phyloP scores from a whole-genome alignment of 2,329 filamentous ascomycete species.

The Calonectria crousiana region DNA sequence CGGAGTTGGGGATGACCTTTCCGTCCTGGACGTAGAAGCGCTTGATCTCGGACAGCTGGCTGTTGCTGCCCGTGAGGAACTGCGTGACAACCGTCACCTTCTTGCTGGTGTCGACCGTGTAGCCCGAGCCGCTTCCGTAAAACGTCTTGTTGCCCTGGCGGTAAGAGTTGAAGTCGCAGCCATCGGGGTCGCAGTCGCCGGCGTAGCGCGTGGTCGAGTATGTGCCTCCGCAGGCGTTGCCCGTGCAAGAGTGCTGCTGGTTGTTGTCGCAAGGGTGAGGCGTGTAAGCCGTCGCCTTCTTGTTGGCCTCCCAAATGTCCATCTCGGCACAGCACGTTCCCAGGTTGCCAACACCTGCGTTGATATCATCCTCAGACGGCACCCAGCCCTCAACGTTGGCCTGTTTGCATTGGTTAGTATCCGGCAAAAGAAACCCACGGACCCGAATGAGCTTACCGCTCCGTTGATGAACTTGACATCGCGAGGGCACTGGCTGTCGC shows the following conservation, averaged over 20 bases:
- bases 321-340: slow-evolving; percentile 74
- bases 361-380: slow-evolving; percentile 64
- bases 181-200: slow-evolving; percentile 75
- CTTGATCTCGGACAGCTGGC: slow-evolving; percentile 70
- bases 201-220: slow-evolving; percentile 67
- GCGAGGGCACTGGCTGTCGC: slow-evolving; percentile 66
- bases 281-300: slow-evolving; percentile 72
- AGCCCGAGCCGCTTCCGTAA: slow-evolving; percentile 67
- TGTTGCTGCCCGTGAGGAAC: slow-evolving; percentile 63
- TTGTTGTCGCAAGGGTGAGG: slow-evolving; percentile 71
- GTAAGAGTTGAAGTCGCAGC: slow-evolving; percentile 79
- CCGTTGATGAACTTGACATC: slow-evolving; percentile 71
- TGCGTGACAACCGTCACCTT: slow-evolving; percentile 76
- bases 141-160: slow-evolving; percentile 73
- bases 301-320: slow-evolving; percentile 76
- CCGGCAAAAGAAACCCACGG: slow-evolving; percentile 11
- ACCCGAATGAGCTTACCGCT: slow-evolving; percentile 49
- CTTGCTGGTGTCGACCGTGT: slow-evolving; percentile 69
- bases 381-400: slow-evolving; percentile 66
- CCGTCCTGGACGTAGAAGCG: slow-evolving; percentile 76
- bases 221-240: slow-evolving; percentile 65
- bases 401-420: slow-evolving; percentile 39
- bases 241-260: slow-evolving; percentile 64
- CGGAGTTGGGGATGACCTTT: slow-evolving; percentile 66
- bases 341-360: slow-evolving; percentile 63